Evolutionary conservation across 345 rosid species (phyloP).

Genomic region (Rubroshorea leprosula): DNA sequence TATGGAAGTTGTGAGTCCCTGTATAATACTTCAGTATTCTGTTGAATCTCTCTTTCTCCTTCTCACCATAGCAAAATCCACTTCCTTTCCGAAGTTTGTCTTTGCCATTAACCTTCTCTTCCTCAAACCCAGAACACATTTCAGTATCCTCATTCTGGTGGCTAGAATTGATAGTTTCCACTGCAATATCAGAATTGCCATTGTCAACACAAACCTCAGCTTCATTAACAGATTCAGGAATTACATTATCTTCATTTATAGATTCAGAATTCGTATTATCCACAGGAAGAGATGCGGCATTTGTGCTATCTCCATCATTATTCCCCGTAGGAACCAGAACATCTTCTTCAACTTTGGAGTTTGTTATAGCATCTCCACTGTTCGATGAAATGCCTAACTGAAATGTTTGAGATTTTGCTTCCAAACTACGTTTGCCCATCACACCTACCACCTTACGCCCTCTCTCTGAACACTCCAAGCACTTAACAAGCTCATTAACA

Average conservation of each 20-base stretch:
- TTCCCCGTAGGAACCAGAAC: conserved; percentile 15
- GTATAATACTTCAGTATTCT: conserved; percentile 63
- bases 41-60: conserved; percentile 76
- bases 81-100: conserved; percentile 20
- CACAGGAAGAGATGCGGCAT: not conserved
- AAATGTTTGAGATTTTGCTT: conserved; percentile 22
- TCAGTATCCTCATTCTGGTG: not conserved
- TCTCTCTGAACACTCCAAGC: conserved; percentile 76
- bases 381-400: conserved; percentile 32
- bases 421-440: conserved; percentile 52
- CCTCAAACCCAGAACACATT: not conserved
- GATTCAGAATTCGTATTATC: conserved; percentile 11
- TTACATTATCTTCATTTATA: not conserved
- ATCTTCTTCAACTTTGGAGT: conserved; percentile 17
- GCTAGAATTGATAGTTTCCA: too few relatives aligned
- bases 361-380: conserved; percentile 17
- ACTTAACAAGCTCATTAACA: conserved; percentile 61
- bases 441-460: conserved; percentile 71
- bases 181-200: conserved; percentile 5
- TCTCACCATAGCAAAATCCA: conserved; percentile 54
- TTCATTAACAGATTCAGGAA: conserved; percentile 7
- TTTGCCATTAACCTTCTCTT: conserved; percentile 19
- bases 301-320: conserved; percentile 11
- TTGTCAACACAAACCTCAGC: too few relatives aligned
- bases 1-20: conserved; percentile 93